Evolutionary conservation across 805 yeast species (phyloP), one percentile per base, ranked within the genome.

Genomic region (Myxozyma geophila): DNA sequence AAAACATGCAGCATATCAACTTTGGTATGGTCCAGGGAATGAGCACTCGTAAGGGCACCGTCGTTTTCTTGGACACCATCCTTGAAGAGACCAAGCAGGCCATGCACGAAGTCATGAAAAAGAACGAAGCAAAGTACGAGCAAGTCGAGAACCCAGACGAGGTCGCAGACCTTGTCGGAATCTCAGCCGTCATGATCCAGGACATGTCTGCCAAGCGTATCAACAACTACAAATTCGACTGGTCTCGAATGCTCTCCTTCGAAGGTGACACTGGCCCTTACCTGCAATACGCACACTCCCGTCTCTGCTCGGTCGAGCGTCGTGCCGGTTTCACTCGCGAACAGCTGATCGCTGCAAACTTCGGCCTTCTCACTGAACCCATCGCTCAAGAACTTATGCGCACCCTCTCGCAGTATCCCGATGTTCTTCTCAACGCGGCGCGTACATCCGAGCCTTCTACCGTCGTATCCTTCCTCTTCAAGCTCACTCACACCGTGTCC

Each of bases 261-360:
- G 99, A 95, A 82, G 99, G 99, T 79, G 99, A 95, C 79, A 95
- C 99, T 62, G 99, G 99, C 76, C 98, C 99, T 64, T 95, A 95
- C 80, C 83, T 95, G 76, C 99, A 95, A 79, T 95, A 95, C 75
- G 98, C 99, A 50, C 99, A 95, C 79, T 92, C 98, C 21, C 90
- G 99, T 79, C 85, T 95, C 75, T 85, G 96, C 79, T 92, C 98
- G 7, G 92, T 95, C 72, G 92, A 90, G 79, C 88, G 98, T 81
- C 90, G 90, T 72, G 85, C 96, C 21, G 67, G 62, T 4, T 54
- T 64, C 46, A 46, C 68, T 19, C 65, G 61, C 49, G 70, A 69
- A 54, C 73, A 74, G 54, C 71, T 77, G 53, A 58, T 64, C 52
- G 79, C 78, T 36, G 82, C 87, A 58, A 84, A 90, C 75, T 82